These are phyloP conservation scores for Rhodotorula sp. DNA, from an alignment of 1,284 basidiomycete genomes.

Conservation along the genomic window DNA sequence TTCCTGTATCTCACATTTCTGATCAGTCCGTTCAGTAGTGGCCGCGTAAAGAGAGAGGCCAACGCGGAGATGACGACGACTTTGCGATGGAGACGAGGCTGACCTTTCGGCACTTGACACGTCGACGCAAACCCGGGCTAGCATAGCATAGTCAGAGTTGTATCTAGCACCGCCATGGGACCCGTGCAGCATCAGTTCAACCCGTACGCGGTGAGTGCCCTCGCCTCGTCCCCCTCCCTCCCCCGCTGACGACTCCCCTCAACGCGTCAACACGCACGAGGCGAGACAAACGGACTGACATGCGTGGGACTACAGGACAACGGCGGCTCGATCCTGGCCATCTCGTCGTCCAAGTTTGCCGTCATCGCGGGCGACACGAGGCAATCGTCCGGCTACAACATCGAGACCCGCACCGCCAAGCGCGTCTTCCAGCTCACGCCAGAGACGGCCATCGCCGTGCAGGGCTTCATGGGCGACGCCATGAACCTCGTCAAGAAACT, in stretches of 20 bases:
- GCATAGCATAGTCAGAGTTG: too few relatives aligned
- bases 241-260: slow-evolving; percentile 8
- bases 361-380: slow-evolving; percentile 93
- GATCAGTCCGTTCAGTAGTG: too few relatives aligned
- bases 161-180: slow-evolving; percentile 1
- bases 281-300: neutral
- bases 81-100: neutral
- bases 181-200: slow-evolving; percentile 26
- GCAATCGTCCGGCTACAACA: slow-evolving; percentile 89
- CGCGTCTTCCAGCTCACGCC: slow-evolving; percentile 88
- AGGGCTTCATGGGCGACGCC: slow-evolving; percentile 92
- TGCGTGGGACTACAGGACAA: slow-evolving; percentile 47
- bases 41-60: too few relatives aligned
- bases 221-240: neutral
- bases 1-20: too few relatives aligned
- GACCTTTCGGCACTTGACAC: neutral
- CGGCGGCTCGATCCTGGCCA: slow-evolving; percentile 90
- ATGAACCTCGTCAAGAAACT: slow-evolving; percentile 95
- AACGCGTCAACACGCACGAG: too few relatives aligned
- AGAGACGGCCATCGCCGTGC: slow-evolving; percentile 85
- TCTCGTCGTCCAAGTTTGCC: slow-evolving; percentile 84
- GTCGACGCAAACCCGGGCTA: neutral
- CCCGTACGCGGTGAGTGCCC: slow-evolving; percentile 23
- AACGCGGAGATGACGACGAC: too few relatives aligned
- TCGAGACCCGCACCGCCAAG: slow-evolving; percentile 93